phyloP scores from a whole-genome alignment of 257 asterid species.

The Nicotiana obtusifolia region DNA sequence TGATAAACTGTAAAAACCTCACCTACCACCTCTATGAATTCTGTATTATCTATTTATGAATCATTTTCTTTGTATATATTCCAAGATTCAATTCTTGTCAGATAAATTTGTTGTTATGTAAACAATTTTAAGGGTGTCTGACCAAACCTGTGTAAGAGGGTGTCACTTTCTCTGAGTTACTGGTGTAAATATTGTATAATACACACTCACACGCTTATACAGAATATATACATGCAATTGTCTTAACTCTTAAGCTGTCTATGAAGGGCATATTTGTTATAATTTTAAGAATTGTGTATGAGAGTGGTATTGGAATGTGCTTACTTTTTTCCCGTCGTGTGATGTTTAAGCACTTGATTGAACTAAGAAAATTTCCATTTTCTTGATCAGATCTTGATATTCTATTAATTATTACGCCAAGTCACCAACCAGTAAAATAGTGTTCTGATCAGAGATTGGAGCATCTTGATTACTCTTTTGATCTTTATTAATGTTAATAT shows the following conservation, averaged over 20 bases:
- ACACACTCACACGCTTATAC: not conserved
- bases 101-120: not conserved
- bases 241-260: not conserved
- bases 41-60: not conserved
- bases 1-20: conserved; percentile 61
- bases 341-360: not conserved
- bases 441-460: not conserved
- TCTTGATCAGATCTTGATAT: not conserved
- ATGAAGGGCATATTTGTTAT: not conserved
- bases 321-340: not conserved
- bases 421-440: not conserved
- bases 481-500: not conserved
- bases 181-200: not conserved
- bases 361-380: not conserved
- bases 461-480: not conserved
- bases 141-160: not conserved
- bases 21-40: not conserved
- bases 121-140: not conserved
- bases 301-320: not conserved
- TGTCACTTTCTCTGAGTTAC: not conserved
- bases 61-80: not conserved
- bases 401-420: not conserved
- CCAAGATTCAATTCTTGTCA: not conserved
- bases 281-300: not conserved
- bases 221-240: not conserved